Conservation (phyloP, 257 asterid genomes). For the Solanum pinnatisectum region DNA sequence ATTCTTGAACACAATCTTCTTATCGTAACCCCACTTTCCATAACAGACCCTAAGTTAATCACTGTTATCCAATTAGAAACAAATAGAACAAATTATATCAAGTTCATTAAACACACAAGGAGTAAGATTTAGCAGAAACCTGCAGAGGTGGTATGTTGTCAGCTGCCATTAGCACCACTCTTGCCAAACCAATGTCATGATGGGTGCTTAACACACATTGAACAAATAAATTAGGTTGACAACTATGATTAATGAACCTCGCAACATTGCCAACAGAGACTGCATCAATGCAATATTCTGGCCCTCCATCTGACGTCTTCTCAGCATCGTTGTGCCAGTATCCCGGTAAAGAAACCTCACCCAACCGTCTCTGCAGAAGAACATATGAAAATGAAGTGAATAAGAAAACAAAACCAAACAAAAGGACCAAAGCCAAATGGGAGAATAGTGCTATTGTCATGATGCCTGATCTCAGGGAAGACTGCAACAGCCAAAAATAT, state of each 20-base stretch:
- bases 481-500: background rate
- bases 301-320: conserved; percentile 38
- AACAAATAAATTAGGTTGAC: conserved; percentile 77
- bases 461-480: background rate
- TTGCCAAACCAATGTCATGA: conserved; percentile 57
- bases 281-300: conserved; percentile 82
- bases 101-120: background rate
- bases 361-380: conserved; percentile 55
- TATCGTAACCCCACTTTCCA: background rate
- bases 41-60: background rate
- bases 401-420: background rate
- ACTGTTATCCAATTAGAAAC: background rate
- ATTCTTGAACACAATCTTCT: background rate
- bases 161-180: conserved; percentile 66
- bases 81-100: background rate
- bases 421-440: background rate
- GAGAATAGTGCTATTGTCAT: background rate
- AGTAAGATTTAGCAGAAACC: conserved; percentile 24
- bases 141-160: conserved; percentile 81
- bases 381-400: background rate
- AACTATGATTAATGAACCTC: conserved; percentile 78
- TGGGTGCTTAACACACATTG: conserved; percentile 69
- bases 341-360: conserved; percentile 60
- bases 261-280: conserved; percentile 59
- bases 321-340: conserved; percentile 30